Base-by-base conservation (phyloP, 306 rosid species). In the Prunus campanulata region DNA sequence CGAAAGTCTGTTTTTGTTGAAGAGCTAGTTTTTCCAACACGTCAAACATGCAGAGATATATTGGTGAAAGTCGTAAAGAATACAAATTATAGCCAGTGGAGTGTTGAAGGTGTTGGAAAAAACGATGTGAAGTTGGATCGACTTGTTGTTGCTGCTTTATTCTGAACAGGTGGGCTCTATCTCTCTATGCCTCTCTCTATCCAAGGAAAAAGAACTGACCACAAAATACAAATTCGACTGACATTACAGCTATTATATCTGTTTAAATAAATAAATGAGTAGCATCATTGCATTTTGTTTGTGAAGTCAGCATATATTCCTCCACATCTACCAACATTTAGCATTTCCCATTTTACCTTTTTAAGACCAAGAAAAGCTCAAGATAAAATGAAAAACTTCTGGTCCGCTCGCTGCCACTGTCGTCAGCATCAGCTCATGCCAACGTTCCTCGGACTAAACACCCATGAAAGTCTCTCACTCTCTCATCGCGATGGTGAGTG, bases 91-190 rank as follows among this genome's bases (percentile, higher is more conserved):
- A 11, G 39, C 2, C 30, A 30, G 77, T 32, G 72, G 54, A 32
- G 57, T 20, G 22, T 6, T 51, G 79, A 69, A 63, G 59, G 19
- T 71, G 78, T 76, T 76, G 81, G 85, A 52, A 75, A 63, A 66
- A 39, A 81, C 71, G 54, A 71, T 81, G 57, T 76, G 55, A 68
- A 67, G 11, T n/a, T 69, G 59, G 68, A 68, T 68, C 22, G 47
- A 57, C 32, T 60, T 64, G 52, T 59, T 74, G 76, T 59, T 74
- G 76, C 75, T 74, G 80, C 80, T 75, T 80, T 80, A 52, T 72
- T 75, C 71, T 66, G 1, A 35, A 65, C 65, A 32, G 22, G 79
- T 66, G 66, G 84, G 66, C 73, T 54, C 59, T 48, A 67, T 13
- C 0, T 54, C 60, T 24, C 9, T 66, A 13, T 76, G 22, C 48